Evolutionary conservation across 139 green algal species (phyloP), one percentile per base, ranked within the genome.

Genomic region (Volvox reticuliferus): DNA sequence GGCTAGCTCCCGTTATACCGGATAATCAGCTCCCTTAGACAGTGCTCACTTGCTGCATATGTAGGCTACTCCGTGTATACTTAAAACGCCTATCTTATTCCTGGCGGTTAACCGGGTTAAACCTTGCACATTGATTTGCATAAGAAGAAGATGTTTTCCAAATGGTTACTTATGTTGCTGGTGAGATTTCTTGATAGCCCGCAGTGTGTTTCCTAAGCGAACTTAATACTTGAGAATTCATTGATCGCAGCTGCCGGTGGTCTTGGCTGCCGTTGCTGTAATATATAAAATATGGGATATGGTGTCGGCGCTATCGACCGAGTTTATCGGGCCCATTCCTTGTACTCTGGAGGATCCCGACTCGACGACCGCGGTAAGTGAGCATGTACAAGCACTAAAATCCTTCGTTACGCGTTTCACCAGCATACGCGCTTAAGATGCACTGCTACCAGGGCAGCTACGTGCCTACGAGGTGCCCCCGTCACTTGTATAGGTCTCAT

Each of bases 271-370:
- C 35, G 87, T 76, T 1, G 85, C 67, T 69, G 2, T 50, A 1
- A 5, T 78, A 28, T 61, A 62, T 1, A 86, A 86, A 63, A 21
- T 91, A 20, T 18, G 85, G 16, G 44, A 86, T 36, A 20, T 90
- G 12, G 86, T 90, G 9, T 62, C 73, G 1, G 14, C 12, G 19
- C 50, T 90, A 16, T 24, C 83, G 18, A 82, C 89, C 18, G 91
- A 95, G 32, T 82, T 87, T 2, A 73, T 26, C 0, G 65, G 73
- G 55, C 88, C 82, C 2, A 80, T 94, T 1, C 50, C 68, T 24
- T 82, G 91, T 36, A 87, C 86, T 65, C 68, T 96, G 6, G 91
- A 94, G 79, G 94, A 96, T 76, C 92, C 92, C 6, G 87, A 89
- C 69, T 92, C 88, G 1, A 35, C 93, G 50, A 89, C 81, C 19